phyloP scores from a whole-genome alignment of 2,329 filamentous ascomycete genomes.

The Neofusicoccum parvum region DNA sequence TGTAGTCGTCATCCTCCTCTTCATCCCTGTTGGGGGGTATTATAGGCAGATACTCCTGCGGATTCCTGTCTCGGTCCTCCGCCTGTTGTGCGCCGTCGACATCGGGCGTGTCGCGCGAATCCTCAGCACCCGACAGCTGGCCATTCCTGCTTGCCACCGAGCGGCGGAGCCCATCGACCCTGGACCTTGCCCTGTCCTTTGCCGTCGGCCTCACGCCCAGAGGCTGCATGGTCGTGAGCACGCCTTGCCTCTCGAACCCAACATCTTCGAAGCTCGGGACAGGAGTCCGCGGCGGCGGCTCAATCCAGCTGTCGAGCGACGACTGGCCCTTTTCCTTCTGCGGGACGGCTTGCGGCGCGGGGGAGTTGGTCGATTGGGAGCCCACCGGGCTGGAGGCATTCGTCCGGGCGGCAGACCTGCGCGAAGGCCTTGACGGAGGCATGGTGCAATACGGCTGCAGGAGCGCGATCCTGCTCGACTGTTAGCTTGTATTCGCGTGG shows the following conservation, averaged over 20 bases:
- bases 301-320: constrained; percentile 54
- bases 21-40: constrained; percentile 42
- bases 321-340: constrained; percentile 40
- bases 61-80: constrained; percentile 19
- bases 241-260: constrained; percentile 72
- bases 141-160: constrained; percentile 46
- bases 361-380: constrained; percentile 29
- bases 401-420: constrained; percentile 31
- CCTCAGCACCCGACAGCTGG: constrained; percentile 39
- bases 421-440: constrained; percentile 41
- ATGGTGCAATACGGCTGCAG: constrained; percentile 22
- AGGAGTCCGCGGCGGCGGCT: constrained; percentile 57
- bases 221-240: constrained; percentile 81
- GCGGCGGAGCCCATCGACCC: constrained; percentile 47
- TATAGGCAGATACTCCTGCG: constrained; percentile 37
- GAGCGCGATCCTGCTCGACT: constrained; percentile 20
- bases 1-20: constrained; percentile 52
- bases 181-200: constrained; percentile 60
- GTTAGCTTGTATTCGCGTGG: constrained; percentile 11
- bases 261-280: constrained; percentile 76
- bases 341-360: constrained; percentile 27
- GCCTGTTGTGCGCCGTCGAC: constrained; percentile 37
- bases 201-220: constrained; percentile 71
- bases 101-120: constrained; percentile 50
- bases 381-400: constrained; percentile 11